phyloP scores from a whole-genome alignment of 1,284 basidiomycete species.

The Meira miltonrushii region DNA sequence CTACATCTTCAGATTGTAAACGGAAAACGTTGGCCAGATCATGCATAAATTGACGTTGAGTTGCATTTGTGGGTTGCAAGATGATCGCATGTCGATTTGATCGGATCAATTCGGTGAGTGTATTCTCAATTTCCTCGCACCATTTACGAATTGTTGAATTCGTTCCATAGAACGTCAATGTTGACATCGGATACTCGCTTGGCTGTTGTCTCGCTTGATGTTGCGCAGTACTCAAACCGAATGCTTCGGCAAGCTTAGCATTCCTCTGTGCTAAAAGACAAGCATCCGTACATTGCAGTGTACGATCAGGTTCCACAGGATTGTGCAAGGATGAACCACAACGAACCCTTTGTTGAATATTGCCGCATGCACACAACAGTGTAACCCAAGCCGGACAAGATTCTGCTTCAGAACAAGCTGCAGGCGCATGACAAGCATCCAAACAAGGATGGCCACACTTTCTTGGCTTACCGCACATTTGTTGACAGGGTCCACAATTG shows the following conservation, averaged over 20 bases:
- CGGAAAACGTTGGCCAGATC: conserved; percentile 37
- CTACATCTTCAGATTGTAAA: conserved; percentile 38
- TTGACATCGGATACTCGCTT: conserved; percentile 25
- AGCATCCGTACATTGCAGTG: conserved; percentile 44
- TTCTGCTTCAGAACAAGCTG: conserved; percentile 38
- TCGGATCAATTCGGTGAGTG: conserved; percentile 44
- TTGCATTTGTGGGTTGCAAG: conserved; percentile 29
- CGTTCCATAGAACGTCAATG: conserved; percentile 33
- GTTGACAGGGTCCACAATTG: conserved; percentile 42
- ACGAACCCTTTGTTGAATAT: conserved; percentile 36
- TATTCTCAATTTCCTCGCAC: conserved; percentile 37
- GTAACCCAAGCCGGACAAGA: conserved; percentile 44
- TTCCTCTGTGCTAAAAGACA: conserved; percentile 49
- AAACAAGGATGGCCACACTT: conserved; percentile 45
- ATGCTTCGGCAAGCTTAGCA: conserved; percentile 45
- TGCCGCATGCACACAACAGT: conserved; percentile 44
- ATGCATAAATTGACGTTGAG: conserved; percentile 41
- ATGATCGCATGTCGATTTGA: conserved; percentile 42
- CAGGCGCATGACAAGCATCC: conserved; percentile 45
- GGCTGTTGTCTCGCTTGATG: conserved; percentile 18
- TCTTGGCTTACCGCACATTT: conserved; percentile 44
- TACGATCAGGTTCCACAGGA: conserved; percentile 6
- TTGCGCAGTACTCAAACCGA: conserved; percentile 39
- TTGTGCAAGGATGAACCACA: conserved; percentile 35
- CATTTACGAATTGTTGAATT: conserved; percentile 20